Base-by-base conservation (phyloP, 2,329 filamentous ascomycete genomes). In the Huntiella bhutanensis region DNA sequence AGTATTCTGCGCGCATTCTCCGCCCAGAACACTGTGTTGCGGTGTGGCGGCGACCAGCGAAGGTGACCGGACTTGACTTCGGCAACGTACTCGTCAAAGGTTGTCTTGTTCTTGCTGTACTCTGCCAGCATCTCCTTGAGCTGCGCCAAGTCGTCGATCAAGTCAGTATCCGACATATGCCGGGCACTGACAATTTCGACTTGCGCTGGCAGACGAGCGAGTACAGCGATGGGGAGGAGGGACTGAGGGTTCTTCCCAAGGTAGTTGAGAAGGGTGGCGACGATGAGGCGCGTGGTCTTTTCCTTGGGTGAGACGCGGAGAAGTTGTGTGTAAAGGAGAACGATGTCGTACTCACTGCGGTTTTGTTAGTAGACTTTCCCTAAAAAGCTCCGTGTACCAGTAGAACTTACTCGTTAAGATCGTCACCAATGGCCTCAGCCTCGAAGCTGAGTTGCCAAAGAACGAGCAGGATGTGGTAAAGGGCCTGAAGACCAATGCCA, bases 371-470 rank as follows among this genome's bases (percentile, higher is more conserved):
- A 35, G 4, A 38, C 10, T n/a, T 39, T 33, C 12, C n/a, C 2
- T 22, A 38, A 5, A 13, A 17, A 35, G 42, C n/a, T 5, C 4
- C 28, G 5, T 33, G 36, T 2, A 15, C 5, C 8, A 13, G 12
- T 6, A 44, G 4, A 11, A 63, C 80, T 56, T 70, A 91, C 83
- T 86, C 77, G 62, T 96, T 83, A 49, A 98, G 68, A 37, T 88
- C 86, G 50, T 79, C 72, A 34, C 75, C 75, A 56, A 80, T 69
- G 2, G 68, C 63, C 49, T 80, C 78, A 10, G 85, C 84, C 59
- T 96, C 91, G 54, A 98, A 98, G 58, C 86, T 94, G 54, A 98
- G 69, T 66, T 96, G 87, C 91, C 91, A 98, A 49, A 98, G 67
- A 10, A 93, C 87, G 43, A 98, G 70, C 16, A 98, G 71, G 12